Base-by-base conservation (phyloP, 108 stramenopile species). In the Fragilaria radians region DNA sequence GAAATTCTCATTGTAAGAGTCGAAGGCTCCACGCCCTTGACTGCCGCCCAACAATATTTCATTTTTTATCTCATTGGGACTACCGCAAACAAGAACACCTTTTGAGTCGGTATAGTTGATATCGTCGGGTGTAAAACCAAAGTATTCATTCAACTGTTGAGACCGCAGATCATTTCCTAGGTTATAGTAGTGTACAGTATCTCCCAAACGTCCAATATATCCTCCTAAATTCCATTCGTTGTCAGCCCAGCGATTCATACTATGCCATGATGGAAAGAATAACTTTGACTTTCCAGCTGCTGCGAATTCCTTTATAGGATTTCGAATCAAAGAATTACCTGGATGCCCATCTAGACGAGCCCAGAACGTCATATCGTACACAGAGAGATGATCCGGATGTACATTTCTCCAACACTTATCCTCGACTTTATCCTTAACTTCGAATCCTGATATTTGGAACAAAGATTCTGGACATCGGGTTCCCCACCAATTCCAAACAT, bases 321-420 rank as follows among this genome's bases (percentile, higher is more conserved):
- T 59, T 54, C 28, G 71, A 65, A 27, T 47, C 67, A 23, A n/a
- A 53, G 26, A 67, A 59, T 62, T 62, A 11, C 61, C 61, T 21
- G 50, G 49, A 21, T 62, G 61, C 36, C 52, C 60, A 46, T 47
- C 59, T 27, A 25, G 36, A 45, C 25, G n/a, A 26, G 50, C 65
- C 78, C 78, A 79, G 18, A 56, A 66, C 24, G 71, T 72, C 25
- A 74, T 64, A 48, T 79, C 78, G 45, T 72, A 79, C 22, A 79
- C 70, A 63, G 64, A 66, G 48, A 51, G 48, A 23, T 48, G 47
- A 48, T 48, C 4, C 23, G 47, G 47, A 48, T 48, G 47, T 19
- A 48, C 47, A 48, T 48, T 1, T 19, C 47, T 19, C 19, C 2
- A 48, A 4, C 47, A 48, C 23, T 48, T 19, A 23, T 48, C 23